Percentiles rank a stretch among this genome's conserved stretches.
Conservation (phyloP, 1,284 basidiomycete genomes). For the Microbotryomycetes sp. region DNA sequence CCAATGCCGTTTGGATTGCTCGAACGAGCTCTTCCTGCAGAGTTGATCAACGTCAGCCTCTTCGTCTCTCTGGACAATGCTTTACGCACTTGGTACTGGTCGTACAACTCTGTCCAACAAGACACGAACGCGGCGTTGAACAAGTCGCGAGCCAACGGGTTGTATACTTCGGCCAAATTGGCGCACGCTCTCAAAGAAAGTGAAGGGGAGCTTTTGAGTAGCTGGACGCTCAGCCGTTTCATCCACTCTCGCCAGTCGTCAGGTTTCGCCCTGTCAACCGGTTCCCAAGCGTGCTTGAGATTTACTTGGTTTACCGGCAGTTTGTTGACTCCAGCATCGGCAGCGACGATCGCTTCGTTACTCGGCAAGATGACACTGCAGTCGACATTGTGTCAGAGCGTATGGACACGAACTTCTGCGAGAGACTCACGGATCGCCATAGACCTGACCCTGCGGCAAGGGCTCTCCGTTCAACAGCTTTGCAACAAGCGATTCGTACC, state of each 20-base stretch:
- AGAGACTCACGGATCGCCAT: slow-evolving; percentile 42
- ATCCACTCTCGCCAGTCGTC: slow-evolving; percentile 98
- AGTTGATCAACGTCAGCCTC: slow-evolving; percentile 6
- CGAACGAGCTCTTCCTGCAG: slow-evolving; percentile 82
- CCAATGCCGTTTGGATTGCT: slow-evolving; percentile 83
- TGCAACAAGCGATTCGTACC: slow-evolving; percentile 80
- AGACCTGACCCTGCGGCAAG: slow-evolving; percentile 57
- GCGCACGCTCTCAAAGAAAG: slow-evolving; percentile 94
- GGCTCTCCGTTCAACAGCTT: slow-evolving; percentile 89
- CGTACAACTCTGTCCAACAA: slow-evolving; percentile 94
- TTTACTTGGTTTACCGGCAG: slow-evolving; percentile 96
- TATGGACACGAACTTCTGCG: slow-evolving; percentile 2
- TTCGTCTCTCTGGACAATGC: background rate
- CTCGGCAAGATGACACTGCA: slow-evolving; percentile 30
- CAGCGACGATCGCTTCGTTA: slow-evolving; percentile 44
- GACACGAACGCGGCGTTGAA: slow-evolving; percentile 99
- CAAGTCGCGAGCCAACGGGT: slow-evolving; percentile 83
- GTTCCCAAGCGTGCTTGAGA: slow-evolving; percentile 95
- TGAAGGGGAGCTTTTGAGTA: slow-evolving; percentile 97
- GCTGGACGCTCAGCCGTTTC: slow-evolving; percentile 84
- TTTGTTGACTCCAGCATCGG: slow-evolving; percentile 67
- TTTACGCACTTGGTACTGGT: slow-evolving; percentile 75
- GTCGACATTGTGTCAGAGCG: background rate
- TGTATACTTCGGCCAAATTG: slow-evolving; percentile 84
- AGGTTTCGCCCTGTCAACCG: slow-evolving; percentile 49